Conservation (phyloP, 2,329 filamentous ascomycete genomes). For the Myotisia sp. region DNA sequence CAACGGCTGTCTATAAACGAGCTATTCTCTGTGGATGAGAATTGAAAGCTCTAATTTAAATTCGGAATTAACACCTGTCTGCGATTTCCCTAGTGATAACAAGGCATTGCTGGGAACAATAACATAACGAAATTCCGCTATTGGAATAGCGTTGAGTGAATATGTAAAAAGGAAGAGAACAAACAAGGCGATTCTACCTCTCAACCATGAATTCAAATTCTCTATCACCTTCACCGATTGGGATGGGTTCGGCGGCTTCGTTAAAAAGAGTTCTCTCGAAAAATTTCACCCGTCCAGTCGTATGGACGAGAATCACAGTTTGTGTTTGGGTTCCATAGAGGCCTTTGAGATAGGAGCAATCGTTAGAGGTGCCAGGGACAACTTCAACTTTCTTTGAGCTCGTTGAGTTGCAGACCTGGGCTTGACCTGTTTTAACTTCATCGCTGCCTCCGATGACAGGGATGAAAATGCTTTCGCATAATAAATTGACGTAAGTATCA, state of each 20-base stretch:
- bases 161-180: no score
- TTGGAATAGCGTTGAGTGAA: no score
- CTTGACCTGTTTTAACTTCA: conserved; percentile 22
- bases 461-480: conserved; percentile 48
- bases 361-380: conserved; percentile 15
- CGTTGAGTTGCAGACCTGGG: conserved; percentile 26
- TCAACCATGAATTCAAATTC: conserved; percentile 24
- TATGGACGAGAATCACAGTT: conserved; percentile 44
- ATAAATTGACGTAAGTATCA: conserved; percentile 41
- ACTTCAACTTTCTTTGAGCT: conserved; percentile 14
- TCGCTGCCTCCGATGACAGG: conserved; percentile 40
- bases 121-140: no score
- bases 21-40: no score
- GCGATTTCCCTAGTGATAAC: no score
- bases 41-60: no score
- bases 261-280: conserved; percentile 49
- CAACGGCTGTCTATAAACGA: no score
- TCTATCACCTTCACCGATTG: conserved; percentile 34
- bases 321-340: conserved; percentile 53
- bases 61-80: no score
- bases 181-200: conserved; percentile 4
- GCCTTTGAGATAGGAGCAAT: conserved; percentile 27
- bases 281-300: conserved; percentile 43
- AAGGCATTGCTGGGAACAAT: no score
- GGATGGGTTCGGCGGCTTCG: conserved; percentile 34